Evolutionary conservation across 2,329 filamentous ascomycete species (phyloP), one percentile per base, ranked within the genome.

Genomic region (Clonostachys sp.): DNA sequence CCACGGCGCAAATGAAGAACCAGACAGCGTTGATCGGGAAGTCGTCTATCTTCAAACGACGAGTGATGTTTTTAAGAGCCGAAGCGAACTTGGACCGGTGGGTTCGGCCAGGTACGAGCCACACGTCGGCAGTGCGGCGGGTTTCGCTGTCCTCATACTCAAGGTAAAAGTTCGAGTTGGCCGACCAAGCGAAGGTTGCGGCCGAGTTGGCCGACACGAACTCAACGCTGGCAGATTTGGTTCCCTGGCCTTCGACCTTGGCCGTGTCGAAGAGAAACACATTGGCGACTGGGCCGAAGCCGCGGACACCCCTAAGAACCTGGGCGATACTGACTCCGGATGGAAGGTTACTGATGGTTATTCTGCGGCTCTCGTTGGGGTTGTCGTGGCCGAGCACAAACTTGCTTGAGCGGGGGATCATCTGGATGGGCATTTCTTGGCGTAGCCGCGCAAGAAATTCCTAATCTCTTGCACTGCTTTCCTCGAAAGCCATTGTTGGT

Each of bases 311-410:
- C 1, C 49, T 40, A 1, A 57, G 42, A 3, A 61, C 34, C 18
- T 62, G 60, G 3, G 50, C 16, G 1, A 48, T 12, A 0, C 41
- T 49, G 2, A 51, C 41, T 0, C 43, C 40, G 0, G 20, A 20
- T 0, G 63, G 61, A 1, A 66, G 47, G 4, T 60, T 56, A 12
- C 42, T 34, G 0, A 66, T 39, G 7, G 7, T 34, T 0, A 62
- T 8, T 0, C 65, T 51, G 0, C 60, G 54, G 0, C 62, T 59
- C 9, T 30, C 24, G 4, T 30, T 30, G 24, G 24, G 24, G 1
- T 30, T 30, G 9, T 55, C 57, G 10, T 46, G 17, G 9, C 12
- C 17, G 12, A 40, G 38, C 17, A 12, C n/a, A 40, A 12, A 18
- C 7, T 40, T 18, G 38, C 38, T 40, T 10, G 38, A 12, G 3